Base-by-base conservation (phyloP, 805 yeast genomes). In the Candida succiphila region DNA sequence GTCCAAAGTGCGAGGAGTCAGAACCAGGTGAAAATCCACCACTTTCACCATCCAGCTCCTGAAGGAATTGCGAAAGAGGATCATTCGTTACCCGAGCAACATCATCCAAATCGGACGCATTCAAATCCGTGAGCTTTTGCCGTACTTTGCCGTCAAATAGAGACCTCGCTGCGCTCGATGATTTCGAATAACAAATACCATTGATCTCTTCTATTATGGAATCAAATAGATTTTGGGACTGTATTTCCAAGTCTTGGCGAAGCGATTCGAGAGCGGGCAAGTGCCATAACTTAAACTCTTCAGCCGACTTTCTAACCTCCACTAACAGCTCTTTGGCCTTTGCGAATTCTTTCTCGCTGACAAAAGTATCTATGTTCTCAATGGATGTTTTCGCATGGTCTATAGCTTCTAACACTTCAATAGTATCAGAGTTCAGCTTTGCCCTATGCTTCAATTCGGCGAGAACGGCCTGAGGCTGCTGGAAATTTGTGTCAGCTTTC, bases 131-230 rank as follows among this genome's bases (percentile, higher is more conserved):
- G 7, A 50, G 30, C 8, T 42, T 34, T 5, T 37, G 18, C 20
- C 37, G 39, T 17, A 40, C 29, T 17, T 38, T 40, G 19, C 39
- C 43, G 24, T 50, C 32, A 52, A 57, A 32, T 43, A 52, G 17
- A 48, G 64, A 34, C 50, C 52, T 36, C 56, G 52, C 25, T 45
- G 51, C 18, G 16, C 17, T 22, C 12, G 38, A 24, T 24, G 37
- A 34, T 30, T 49, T 52, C 21, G 45, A 35, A 31, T 55, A 55
- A 15, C 53, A 36, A n/a, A 83, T 78, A 30, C 66, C 69, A 37
- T 74, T 77, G 27, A 86, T 58, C 46, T 87, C 95, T 40, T 83
- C 94, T n/a, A 83, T 61, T 15, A 88, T 61, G 40, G 73, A 72
- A 30, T 78, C 86, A 46, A 80, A 78, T 20, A 88, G 58, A 27